Evolutionary conservation across 2,329 filamentous ascomycete genomes (phyloP), one percentile per base, ranked within the genome.

Genomic region (Talaromyces sp.): DNA sequence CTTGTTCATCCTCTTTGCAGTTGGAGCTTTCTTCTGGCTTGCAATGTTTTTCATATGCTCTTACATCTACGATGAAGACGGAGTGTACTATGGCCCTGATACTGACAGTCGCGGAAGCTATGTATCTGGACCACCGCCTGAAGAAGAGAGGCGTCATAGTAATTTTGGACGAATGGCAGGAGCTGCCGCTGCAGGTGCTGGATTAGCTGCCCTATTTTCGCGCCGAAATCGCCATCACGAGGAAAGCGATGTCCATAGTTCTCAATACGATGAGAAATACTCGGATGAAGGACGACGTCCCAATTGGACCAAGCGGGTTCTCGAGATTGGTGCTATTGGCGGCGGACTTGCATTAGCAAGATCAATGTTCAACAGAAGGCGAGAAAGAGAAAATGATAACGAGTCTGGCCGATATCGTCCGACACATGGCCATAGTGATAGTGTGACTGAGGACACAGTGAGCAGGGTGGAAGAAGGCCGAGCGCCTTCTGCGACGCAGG

Each of bases 1-100:
- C 43, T 84, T 93, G 3, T 99, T 98, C 75, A 88, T 99, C 61
- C 82, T 98, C 3, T 99, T 90, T 73, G 85, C 93, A 0, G 68
- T 98, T 0, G 94, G 90, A 82, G 89, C 90, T 75, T 86, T 87
- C 33, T 83, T 90, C 19, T 80, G 97, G 39, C 70, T 97, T 16
- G 72, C 93, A 1, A 68, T 87, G 14, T 97, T 93, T 77, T 96
- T 98, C 71, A 82, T 94, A 63, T 81, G 97, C 39, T 90, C 89
- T 68, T 96, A 91, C 76, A 82, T 86, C 76, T 88, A 79, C 77
- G 87, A 78, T 41, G 70, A 70, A n/a, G 72, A 75, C 62, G 72
- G 74, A 77, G 85, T 72, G 70, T 84, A 74, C 73, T 81, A 72
- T 79, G 79, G 76, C 66, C 83, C 84, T 69, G 82, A 86, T 50